These are phyloP conservation scores for Komagataella mondaviorum DNA, from an alignment of 805 yeast species.

Conservation along the genomic window DNA sequence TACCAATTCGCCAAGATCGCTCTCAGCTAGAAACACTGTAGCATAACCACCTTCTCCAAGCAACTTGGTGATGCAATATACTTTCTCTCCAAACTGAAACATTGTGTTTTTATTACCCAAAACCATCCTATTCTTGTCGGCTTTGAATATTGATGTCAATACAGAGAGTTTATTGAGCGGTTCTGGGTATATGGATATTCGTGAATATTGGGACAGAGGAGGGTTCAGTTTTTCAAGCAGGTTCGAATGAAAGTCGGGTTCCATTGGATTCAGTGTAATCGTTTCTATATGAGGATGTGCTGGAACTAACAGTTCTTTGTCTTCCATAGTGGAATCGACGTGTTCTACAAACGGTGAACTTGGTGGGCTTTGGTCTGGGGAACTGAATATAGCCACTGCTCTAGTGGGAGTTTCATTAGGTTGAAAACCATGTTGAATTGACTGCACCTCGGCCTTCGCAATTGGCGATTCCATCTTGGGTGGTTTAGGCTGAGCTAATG, in stretches of 20 bases:
- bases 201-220: constrained; percentile 12
- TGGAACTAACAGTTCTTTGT: neutral
- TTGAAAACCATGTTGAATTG: neutral
- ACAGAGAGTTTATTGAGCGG: constrained; percentile 5
- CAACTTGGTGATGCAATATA: constrained; percentile 34
- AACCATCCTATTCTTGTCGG: neutral
- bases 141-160: constrained; percentile 5
- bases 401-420: neutral
- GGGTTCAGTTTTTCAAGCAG: constrained; percentile 25
- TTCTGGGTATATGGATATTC: constrained; percentile 1
- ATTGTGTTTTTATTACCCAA: constrained; percentile 23
- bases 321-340: neutral
- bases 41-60: constrained; percentile 81
- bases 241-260: constrained; percentile 20
- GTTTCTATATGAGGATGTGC: constrained; percentile 5
- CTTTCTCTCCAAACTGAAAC: constrained; percentile 27
- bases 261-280: constrained; percentile 23
- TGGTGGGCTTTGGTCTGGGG: constrained; percentile 13
- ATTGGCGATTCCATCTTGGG: constrained; percentile 5
- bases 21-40: constrained; percentile 58
- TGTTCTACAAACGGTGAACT: constrained; percentile 48
- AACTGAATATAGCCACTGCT: neutral
- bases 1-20: constrained; percentile 34
- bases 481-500: neutral
- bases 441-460: neutral